Evolutionary conservation across 2,329 filamentous ascomycete species (phyloP).

Genomic region (Grosmannia penicillata): DNA sequence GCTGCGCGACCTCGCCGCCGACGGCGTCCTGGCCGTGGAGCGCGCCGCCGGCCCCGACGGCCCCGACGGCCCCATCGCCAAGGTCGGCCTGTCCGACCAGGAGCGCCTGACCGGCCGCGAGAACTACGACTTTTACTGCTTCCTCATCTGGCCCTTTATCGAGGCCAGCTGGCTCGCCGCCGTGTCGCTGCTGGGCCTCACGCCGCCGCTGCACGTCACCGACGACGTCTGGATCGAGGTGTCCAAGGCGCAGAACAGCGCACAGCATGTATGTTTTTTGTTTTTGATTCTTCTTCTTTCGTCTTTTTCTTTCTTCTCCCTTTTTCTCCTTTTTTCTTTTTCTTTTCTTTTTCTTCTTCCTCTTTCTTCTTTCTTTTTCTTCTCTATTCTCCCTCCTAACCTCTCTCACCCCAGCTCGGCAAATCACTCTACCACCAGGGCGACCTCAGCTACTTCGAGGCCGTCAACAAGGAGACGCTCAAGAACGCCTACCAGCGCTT

Average conservation of each 20-base stretch:
- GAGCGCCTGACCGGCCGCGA: slow-evolving; percentile 73
- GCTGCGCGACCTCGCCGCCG: slow-evolving; percentile 59
- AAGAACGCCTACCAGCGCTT: slow-evolving; percentile 86
- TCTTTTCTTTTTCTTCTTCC: not conserved
- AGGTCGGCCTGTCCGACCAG: slow-evolving; percentile 57
- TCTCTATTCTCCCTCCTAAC: not conserved
- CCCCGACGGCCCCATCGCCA: slow-evolving; percentile 34
- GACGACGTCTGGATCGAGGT: slow-evolving; percentile 66
- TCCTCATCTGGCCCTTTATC: slow-evolving; percentile 96
- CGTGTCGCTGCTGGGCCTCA: slow-evolving; percentile 73
- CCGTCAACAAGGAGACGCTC: slow-evolving; percentile 94
- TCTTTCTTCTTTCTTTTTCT: slow-evolving; percentile 5
- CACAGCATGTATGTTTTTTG: slow-evolving; percentile 50
- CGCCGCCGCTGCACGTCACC: slow-evolving; percentile 48
- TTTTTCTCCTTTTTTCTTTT: not conserved
- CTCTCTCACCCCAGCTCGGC: slow-evolving; percentile 44
- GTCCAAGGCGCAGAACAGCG: slow-evolving; percentile 63
- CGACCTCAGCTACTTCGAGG: slow-evolving; percentile 92
- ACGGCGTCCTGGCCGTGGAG: slow-evolving; percentile 59
- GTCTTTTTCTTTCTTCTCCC: slow-evolving; percentile 5
- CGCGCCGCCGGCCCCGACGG: slow-evolving; percentile 23
- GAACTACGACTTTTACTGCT: slow-evolving; percentile 98
- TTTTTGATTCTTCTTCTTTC: not conserved
- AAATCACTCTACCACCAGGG: slow-evolving; percentile 97
- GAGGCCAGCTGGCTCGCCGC: slow-evolving; percentile 88